Base-by-base conservation (phyloP, 495 filamentous ascomycete species). In the Durotheca rogersii region DNA sequence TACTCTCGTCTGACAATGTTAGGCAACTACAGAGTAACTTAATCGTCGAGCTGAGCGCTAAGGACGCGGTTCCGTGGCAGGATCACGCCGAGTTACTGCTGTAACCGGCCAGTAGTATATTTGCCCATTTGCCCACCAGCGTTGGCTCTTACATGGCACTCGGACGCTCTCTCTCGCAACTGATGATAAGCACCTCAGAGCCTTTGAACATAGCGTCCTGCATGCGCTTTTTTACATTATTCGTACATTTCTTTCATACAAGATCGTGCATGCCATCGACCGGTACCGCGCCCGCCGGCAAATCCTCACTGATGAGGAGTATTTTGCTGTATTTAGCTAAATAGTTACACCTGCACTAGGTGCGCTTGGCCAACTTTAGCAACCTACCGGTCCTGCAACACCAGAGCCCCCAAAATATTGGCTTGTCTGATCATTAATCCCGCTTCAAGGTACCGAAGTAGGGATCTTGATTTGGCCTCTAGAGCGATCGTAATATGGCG, bases 1-100 rank as follows among this genome's bases (percentile, higher is more conserved):
- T 77, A 15, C 65, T 86, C 15, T 72, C 74, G 4, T 66, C 61
- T 27, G 74, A 76, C 27, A 72, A 73, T 20, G 62, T 86, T 7
- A 68, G 68, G 53, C 67, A 50, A 46, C 69, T 85, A 34, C 69
- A 65, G 44, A 63, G 56, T 42, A 79, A 75, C 50, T 55, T 83
- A 19, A 63, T 79, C 41, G 67, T 75, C 4, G 65, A 74, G 14
- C 54, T 40, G 27, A 43, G 60, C 34, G 54, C 52, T 10, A 51
- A 67, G 18, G 54, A 46, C 31, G 34, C 56, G 17, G 23, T 71
- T 5, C 57, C 65, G 36, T 72, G 68, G 68, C 42, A 53, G 18
- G 29, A 48, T 9, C 58, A 67, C 41, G 66, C 59, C 18, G 46
- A 53, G 19, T 17, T 61, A 36, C 39, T 51, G 44, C 38, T 44